phyloP scores from a whole-genome alignment of 352 stramenopile genomes.

The Pythium aristosporum region DNA sequence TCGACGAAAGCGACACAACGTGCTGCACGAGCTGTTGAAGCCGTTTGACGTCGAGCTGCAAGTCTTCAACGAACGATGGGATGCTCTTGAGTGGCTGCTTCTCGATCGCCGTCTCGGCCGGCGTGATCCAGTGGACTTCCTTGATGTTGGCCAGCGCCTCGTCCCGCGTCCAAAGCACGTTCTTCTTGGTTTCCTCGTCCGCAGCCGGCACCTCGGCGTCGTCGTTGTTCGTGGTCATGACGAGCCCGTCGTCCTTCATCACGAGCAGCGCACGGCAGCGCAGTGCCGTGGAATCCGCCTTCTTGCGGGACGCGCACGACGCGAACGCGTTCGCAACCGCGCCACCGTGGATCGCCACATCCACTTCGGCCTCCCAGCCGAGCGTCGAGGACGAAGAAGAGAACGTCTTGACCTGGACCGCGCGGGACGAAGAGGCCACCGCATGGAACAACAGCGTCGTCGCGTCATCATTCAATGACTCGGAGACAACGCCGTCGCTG shows the following conservation, averaged over 20 bases:
- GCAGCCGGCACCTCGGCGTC: slow-evolving; percentile 13
- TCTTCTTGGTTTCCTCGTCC: slow-evolving; percentile 17
- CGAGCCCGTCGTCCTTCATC: slow-evolving; percentile 66
- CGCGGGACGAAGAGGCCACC: slow-evolving; percentile 21
- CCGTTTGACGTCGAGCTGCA: slow-evolving; percentile 56
- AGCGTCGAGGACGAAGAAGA: slow-evolving; percentile 28
- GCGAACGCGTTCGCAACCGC: slow-evolving; percentile 53
- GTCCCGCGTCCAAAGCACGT: slow-evolving; percentile 72
- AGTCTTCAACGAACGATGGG: slow-evolving; percentile 68
- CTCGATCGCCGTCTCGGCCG: slow-evolving; percentile 73
- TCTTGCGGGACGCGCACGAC: slow-evolving; percentile 57
- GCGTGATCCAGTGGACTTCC: slow-evolving; percentile 75
- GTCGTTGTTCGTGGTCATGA: slow-evolving; percentile 72
- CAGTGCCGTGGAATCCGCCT: slow-evolving; percentile 32
- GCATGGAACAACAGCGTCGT: slow-evolving; percentile 51
- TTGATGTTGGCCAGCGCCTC: slow-evolving; percentile 78
- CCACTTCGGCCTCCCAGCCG: slow-evolving; percentile 49
- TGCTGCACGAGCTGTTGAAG: slow-evolving; percentile 52
- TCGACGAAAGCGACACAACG: slow-evolving; percentile 44
- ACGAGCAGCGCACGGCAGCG: slow-evolving; percentile 63
- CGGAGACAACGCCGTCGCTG: slow-evolving; percentile 41
- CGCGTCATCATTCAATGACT: slow-evolving; percentile 54
- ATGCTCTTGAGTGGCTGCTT: slow-evolving; percentile 71
- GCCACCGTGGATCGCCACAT: slow-evolving; percentile 50
- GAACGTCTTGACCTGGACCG: slow-evolving; percentile 49